Conservation (phyloP, 1,139 yeast species). For the Nadsonia commutata region DNA sequence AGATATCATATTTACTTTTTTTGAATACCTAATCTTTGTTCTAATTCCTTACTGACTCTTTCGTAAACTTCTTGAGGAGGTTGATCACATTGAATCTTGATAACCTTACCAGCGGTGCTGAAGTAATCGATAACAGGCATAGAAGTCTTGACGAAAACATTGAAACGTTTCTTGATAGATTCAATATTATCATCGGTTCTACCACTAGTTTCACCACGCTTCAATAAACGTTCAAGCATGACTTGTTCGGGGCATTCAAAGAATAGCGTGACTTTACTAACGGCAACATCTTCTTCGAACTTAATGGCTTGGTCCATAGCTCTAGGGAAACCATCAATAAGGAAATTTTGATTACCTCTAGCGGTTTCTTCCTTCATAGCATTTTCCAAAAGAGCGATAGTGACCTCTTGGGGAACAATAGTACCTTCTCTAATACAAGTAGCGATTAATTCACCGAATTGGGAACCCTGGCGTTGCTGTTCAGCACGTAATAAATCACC, state of each 20-base stretch:
- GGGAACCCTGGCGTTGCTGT: slow-evolving; percentile 67
- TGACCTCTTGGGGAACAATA: slow-evolving; percentile 93
- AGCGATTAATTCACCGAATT: slow-evolving; percentile 75
- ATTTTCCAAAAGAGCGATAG: slow-evolving; percentile 66
- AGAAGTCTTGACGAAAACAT: slow-evolving; percentile 72
- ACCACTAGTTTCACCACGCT: slow-evolving; percentile 91
- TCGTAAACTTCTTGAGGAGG: slow-evolving; percentile 65
- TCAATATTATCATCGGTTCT: slow-evolving; percentile 88
- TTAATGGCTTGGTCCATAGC: slow-evolving; percentile 95
- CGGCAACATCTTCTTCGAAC: slow-evolving; percentile 70
- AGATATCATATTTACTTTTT: slow-evolving; percentile 1
- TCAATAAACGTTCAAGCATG: slow-evolving; percentile 72
- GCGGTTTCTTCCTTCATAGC: slow-evolving; percentile 48
- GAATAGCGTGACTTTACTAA: slow-evolving; percentile 64
- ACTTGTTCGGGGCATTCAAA: slow-evolving; percentile 89
- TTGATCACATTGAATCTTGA: slow-evolving; percentile 63
- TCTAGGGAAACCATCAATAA: slow-evolving; percentile 94
- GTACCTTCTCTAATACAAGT: slow-evolving; percentile 72
- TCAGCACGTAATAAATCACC: slow-evolving; percentile 92
- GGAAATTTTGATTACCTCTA: slow-evolving; percentile 46
- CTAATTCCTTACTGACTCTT: slow-evolving; percentile 47
- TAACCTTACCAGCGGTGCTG: slow-evolving; percentile 60
- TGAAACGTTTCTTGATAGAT: slow-evolving; percentile 77
- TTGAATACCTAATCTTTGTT: slow-evolving; percentile 26
- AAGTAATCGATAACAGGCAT: slow-evolving; percentile 90